Evolutionary conservation across 257 asterid species (phyloP).

Genomic region (Prunella vulgaris): DNA sequence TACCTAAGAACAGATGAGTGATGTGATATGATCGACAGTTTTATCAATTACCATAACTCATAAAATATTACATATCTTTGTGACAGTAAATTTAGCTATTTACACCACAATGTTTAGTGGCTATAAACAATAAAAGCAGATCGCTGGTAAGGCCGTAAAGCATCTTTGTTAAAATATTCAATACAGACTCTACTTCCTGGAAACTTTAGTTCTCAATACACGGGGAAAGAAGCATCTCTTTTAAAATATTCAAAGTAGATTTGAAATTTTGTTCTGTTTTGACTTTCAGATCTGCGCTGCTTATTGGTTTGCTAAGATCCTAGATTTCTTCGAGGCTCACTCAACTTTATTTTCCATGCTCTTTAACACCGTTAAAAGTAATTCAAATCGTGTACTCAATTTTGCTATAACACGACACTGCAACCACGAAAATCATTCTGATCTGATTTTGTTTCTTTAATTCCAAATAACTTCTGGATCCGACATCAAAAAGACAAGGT

Average conservation of each 20-base stretch:
- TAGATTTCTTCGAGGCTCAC: neutral
- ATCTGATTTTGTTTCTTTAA: neutral
- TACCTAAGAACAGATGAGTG: neutral
- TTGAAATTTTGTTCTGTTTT: neutral
- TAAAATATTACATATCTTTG: neutral
- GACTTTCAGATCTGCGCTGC: constrained; percentile 24
- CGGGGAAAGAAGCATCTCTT: neutral
- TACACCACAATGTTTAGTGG: neutral
- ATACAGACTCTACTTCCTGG: neutral
- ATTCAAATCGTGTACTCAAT: neutral
- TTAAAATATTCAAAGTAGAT: neutral
- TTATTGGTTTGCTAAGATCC: neutral
- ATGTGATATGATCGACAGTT: neutral
- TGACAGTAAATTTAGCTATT: neutral
- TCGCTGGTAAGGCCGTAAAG: neutral
- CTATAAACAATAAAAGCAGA: constrained; percentile 2
- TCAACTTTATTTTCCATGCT: neutral
- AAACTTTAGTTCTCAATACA: neutral
- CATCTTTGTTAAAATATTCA: neutral
- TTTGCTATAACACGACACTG: neutral
- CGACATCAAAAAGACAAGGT: neutral
- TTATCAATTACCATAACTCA: neutral
- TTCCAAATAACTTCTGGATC: constrained; percentile 15
- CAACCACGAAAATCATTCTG: constrained; percentile 5
- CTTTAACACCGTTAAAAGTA: neutral